A percentile compares a stretch with the other conserved stretches of the same genome.
Evolutionary conservation across 2,329 filamentous ascomycete genomes (phyloP).

Genomic region (Fusarium oligoseptatum): DNA sequence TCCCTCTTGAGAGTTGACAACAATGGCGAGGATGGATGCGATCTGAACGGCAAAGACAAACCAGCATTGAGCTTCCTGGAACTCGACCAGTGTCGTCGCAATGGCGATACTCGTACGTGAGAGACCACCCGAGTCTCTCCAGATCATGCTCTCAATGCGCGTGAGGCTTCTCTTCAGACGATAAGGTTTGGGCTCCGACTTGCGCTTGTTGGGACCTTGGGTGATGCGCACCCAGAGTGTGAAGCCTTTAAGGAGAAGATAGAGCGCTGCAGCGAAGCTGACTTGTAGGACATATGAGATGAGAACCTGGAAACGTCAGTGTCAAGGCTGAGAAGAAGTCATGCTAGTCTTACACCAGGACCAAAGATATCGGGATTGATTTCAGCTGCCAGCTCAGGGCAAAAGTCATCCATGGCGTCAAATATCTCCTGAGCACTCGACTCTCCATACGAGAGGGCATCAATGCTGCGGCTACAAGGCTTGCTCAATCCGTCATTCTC

Average conservation of each 20-base stretch:
- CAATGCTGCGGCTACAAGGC: conserved; percentile 49
- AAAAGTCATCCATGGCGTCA: conserved; percentile 52
- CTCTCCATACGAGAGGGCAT: conserved; percentile 38
- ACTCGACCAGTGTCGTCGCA: conserved; percentile 57
- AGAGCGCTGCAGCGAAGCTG: conserved; percentile 51
- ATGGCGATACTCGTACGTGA: conserved; percentile 56
- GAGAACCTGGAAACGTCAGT: conserved; percentile 47
- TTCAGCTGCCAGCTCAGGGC: conserved; percentile 52
- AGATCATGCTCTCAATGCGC: conserved; percentile 54
- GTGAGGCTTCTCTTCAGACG: conserved; percentile 49
- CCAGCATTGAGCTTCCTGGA: conserved; percentile 57
- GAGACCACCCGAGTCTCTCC: conserved; percentile 53
- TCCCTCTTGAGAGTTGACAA: conserved; percentile 56
- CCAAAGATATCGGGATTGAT: conserved; percentile 57
- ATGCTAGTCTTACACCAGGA: conserved; percentile 49
- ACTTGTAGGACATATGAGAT: conserved; percentile 57
- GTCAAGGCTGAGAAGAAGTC: not conserved
- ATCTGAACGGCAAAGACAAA: conserved; percentile 57
- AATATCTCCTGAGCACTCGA: conserved; percentile 51
- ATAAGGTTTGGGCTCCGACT: conserved; percentile 35
- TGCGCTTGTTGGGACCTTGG: conserved; percentile 42
- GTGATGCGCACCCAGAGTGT: conserved; percentile 52
- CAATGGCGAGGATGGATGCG: conserved; percentile 56
- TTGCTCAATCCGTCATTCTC: conserved; percentile 50
- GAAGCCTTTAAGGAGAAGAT: conserved; percentile 53